phyloP scores from a whole-genome alignment of 75 land plant species.

The Selaginella moellendorffii region DNA sequence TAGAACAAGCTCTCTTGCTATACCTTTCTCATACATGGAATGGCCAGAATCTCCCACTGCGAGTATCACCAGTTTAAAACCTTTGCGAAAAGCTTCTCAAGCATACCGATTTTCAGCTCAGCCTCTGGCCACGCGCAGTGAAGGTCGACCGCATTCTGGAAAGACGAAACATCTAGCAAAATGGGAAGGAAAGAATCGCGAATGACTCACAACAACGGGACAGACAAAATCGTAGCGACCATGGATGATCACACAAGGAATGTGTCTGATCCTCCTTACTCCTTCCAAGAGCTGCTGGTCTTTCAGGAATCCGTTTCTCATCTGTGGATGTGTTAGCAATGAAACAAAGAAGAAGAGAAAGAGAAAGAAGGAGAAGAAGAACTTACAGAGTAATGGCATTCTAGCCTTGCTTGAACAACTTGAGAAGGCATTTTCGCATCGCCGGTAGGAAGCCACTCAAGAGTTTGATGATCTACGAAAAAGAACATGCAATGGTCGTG shows the following conservation, averaged over 20 bases:
- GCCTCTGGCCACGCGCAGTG: slow-evolving; percentile 35
- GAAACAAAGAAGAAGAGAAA: neutral
- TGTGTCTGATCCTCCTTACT: slow-evolving; percentile 16
- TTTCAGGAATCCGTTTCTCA: slow-evolving; percentile 24
- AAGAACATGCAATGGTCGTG: neutral
- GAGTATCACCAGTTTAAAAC: neutral
- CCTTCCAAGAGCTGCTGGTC: slow-evolving; percentile 24
- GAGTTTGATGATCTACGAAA: neutral
- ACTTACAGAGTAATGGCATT: slow-evolving; percentile 29
- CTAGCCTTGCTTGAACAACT: slow-evolving; percentile 30
- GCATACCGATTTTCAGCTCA: slow-evolving; percentile 18
- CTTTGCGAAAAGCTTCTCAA: too few species aligned
- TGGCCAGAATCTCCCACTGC: slow-evolving; percentile 31
- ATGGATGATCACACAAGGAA: slow-evolving; percentile 28
- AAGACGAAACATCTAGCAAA: neutral
- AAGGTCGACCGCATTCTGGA: slow-evolving; percentile 28
- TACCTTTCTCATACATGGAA: slow-evolving; percentile 32
- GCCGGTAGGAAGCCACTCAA: neutral
- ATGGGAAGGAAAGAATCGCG: neutral
- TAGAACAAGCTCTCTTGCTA: slow-evolving; percentile 17
- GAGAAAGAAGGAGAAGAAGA: neutral
- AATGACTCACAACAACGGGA: slow-evolving; percentile 22
- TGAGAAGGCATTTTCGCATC: slow-evolving; percentile 11
- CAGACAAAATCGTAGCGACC: slow-evolving; percentile 35
- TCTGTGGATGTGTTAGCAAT: slow-evolving; percentile 4